These are phyloP conservation scores for Iberis amara DNA, from an alignment of 441 rosid species.

Conservation along the genomic window DNA sequence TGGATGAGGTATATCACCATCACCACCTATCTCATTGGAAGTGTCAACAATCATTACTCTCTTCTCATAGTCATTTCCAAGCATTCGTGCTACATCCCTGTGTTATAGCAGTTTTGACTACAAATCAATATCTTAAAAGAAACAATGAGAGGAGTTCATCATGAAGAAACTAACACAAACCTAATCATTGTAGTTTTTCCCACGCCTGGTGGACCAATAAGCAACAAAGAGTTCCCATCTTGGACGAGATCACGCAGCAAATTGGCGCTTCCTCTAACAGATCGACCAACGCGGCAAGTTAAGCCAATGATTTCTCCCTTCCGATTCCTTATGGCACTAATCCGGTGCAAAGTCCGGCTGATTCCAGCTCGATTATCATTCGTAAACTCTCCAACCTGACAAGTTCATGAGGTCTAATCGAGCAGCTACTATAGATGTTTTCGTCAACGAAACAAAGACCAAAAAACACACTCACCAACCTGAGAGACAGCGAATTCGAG, in stretches of 20 bases:
- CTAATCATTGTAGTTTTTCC: slow-evolving; percentile 94
- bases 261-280: slow-evolving; percentile 71
- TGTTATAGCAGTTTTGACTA: slow-evolving; percentile 5
- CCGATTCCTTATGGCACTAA: slow-evolving; percentile 76
- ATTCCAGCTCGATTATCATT: slow-evolving; percentile 87
- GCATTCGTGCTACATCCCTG: slow-evolving; percentile 91
- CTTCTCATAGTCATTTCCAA: slow-evolving; percentile 77
- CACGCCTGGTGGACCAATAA: slow-evolving; percentile 92
- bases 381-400: slow-evolving; percentile 88
- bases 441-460: neutral
- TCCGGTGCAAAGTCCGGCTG: slow-evolving; percentile 77
- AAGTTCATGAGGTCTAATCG: slow-evolving; percentile 14
- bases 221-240: slow-evolving; percentile 72
- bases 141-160: neutral
- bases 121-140: slow-evolving; percentile 6
- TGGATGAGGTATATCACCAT: slow-evolving; percentile 94
- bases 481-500: slow-evolving; percentile 66
- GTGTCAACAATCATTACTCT: slow-evolving; percentile 95
- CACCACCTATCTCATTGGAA: slow-evolving; percentile 95
- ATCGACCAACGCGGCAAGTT: slow-evolving; percentile 91
- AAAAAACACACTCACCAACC: slow-evolving; percentile 32
- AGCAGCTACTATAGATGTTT: slow-evolving; percentile 17
- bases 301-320: slow-evolving; percentile 73
- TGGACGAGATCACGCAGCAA: slow-evolving; percentile 67
- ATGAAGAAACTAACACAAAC: slow-evolving; percentile 29